Evolutionary conservation across 2,329 filamentous ascomycete genomes (phyloP).

Genomic region (Madurella fahalii): DNA sequence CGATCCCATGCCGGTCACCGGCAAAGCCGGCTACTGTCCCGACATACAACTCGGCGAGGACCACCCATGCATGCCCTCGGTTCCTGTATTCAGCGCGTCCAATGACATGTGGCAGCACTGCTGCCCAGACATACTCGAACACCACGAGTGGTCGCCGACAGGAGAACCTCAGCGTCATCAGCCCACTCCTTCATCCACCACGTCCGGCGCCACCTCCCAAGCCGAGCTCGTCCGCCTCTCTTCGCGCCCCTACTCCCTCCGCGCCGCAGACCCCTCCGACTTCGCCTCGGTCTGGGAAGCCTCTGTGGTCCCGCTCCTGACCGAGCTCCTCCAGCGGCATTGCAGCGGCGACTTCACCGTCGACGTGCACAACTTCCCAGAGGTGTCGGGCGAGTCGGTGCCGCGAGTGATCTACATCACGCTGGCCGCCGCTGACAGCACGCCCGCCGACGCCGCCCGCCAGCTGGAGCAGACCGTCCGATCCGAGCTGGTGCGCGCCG

Average conservation of each 20-base stretch:
- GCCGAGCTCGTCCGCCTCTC: slow-evolving; percentile 5
- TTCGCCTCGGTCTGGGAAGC: slow-evolving; percentile 16
- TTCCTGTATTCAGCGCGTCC: background rate
- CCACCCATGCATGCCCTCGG: background rate
- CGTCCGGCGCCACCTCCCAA: background rate
- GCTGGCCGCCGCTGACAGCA: background rate
- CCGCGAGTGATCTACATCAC: slow-evolving; percentile 17
- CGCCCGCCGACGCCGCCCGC: background rate
- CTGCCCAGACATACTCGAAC: background rate
- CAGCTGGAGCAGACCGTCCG: slow-evolving; percentile 6
- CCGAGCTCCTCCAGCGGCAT: slow-evolving; percentile 7
- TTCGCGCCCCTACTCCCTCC: slow-evolving; percentile 5
- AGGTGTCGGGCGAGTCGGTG: slow-evolving; percentile 9
- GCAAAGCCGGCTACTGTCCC: slow-evolving; percentile 1
- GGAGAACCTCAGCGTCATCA: background rate
- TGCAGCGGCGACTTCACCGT: slow-evolving; percentile 15
- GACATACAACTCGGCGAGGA: slow-evolving; percentile 1
- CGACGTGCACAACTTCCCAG: slow-evolving; percentile 20
- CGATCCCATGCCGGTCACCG: background rate
- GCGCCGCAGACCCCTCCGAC: slow-evolving; percentile 6
- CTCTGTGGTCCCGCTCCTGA: slow-evolving; percentile 5
- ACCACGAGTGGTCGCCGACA: background rate
- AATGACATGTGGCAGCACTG: background rate
- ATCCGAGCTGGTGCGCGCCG: background rate
- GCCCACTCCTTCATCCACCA: no score